Evolutionary conservation across 2,329 filamentous ascomycete species (phyloP), one percentile per base, ranked within the genome.

Genomic region (Aspergillus ustus): DNA sequence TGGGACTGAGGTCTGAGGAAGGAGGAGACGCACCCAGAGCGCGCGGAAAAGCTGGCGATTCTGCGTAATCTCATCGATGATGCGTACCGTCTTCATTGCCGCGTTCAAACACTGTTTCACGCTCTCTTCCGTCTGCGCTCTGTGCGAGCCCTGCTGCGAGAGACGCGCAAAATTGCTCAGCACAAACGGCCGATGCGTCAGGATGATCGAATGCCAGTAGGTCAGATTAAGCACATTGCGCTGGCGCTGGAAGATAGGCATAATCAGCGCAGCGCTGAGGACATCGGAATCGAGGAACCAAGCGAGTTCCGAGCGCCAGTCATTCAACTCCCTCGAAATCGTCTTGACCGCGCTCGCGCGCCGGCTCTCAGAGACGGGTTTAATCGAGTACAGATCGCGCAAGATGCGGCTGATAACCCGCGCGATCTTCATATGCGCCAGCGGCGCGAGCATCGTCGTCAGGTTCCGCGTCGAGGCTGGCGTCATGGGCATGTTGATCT

Each of bases 191-290:
- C 80, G 69, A 49, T 80, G 71, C 0, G 74, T 75, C 2, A 81
- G 73, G 5, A 81, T 78, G 13, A 76, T 70, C 2, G 79, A 75
- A 54, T 81, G 80, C 76, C 77, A 80, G 51, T 77, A 81, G 1
- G 79, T 74, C 3, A 81, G 61, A 45, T 79, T 80, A 1, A 81
- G 64, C 0, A 81, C 76, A 25, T 80, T 78, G 0, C 76, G 72
- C 56, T 81, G 79, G 0, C 80, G 71, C 53, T 78, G 78, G 48
- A 77, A 80, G 6, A 80, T 77, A 1, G 78, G 77, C 2, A 75
- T 69, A 2, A 80, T 67, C 2, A 78, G 67, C 0, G 54, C 50
- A 9, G 63, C 59, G 25, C 73, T 77, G 20, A 75, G 69, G 17
- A 67, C 67, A 29, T 57, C 45, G 1, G 44, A 19, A 5, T 80